Base-by-base conservation (phyloP, 192 early-diverging fungal genomes). In the Umbelopsis ramanniana region DNA sequence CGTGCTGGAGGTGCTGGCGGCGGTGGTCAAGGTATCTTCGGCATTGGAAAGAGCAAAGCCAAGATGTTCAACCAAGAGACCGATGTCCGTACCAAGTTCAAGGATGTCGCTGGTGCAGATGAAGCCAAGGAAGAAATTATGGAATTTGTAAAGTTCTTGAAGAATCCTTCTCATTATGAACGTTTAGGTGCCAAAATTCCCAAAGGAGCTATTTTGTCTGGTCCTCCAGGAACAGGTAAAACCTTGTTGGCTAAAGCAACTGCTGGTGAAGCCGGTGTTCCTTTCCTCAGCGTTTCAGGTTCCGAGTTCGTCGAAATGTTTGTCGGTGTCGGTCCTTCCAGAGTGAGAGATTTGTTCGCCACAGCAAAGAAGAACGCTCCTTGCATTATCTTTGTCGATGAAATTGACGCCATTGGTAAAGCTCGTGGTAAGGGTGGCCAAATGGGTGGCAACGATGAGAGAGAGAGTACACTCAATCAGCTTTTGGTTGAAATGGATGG, bases 241-340 rank as follows among this genome's bases (percentile, higher is more conserved):
- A 98, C 97, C 19, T 82, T 98, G 68, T 82, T 98, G 43, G 97
- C 97, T 37, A 98, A 98, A 83, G 97, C 97, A 9, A 98, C 97
- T 29, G 97, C 97, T 10, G 97, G 97, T 52, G 97, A 98, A 84
- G 97, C 97, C 11, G 96, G 93, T 29, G 95, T 96, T 11, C 95
- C 97, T 11, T 98, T 98, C 83, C 77, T 98, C 38, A 93, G 90
- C 69, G 97, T 98, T 35, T 97, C 95, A 2, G 97, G 97, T n/a
- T 97, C 96, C 4, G 97, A 98, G 82, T 98, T 98, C 78, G 93
- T 97, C 22, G 97, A 98, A 83, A 98, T 98, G 97, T 98, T 98
- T 93, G 97, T 98, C 37, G 97, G 97, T 76, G 97, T 98, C 21
- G 97, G 97, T 24, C 93, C 85, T 37, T 86, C 85, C 22, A 89